Conservation (phyloP, 2,329 filamentous ascomycete species). For the Lasiodiplodia gonubiensis region DNA sequence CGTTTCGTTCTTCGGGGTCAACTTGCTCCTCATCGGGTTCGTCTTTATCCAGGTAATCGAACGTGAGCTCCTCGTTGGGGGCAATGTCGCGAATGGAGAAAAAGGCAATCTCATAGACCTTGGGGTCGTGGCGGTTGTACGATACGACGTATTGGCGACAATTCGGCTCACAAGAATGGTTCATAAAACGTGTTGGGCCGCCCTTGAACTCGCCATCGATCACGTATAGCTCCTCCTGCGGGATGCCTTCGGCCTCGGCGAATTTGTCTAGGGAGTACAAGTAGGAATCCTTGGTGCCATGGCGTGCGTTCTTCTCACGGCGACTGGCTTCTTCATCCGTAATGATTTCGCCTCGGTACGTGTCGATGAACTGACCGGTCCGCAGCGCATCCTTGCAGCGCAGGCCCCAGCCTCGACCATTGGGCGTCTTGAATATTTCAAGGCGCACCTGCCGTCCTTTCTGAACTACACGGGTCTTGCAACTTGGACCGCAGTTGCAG, state of each 20-base stretch:
- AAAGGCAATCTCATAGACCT: constrained; percentile 76
- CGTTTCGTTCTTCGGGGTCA: constrained; percentile 57
- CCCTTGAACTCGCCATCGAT: constrained; percentile 76
- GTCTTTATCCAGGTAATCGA: constrained; percentile 75
- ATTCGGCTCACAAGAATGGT: constrained; percentile 81
- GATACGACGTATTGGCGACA: constrained; percentile 79
- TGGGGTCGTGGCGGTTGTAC: constrained; percentile 75
- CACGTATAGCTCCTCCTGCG: constrained; percentile 49
- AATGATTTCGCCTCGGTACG: constrained; percentile 70
- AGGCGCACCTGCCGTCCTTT: constrained; percentile 72
- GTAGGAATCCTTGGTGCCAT: constrained; percentile 71
- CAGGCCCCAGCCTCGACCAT: constrained; percentile 78
- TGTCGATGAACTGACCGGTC: constrained; percentile 78
- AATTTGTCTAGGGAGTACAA: constrained; percentile 86
- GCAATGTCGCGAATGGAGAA: constrained; percentile 73
- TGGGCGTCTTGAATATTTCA: constrained; percentile 74
- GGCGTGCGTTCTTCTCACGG: constrained; percentile 56
- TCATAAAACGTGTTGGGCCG: constrained; percentile 80
- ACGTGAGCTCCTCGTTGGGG: constrained; percentile 73
- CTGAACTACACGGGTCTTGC: constrained; percentile 78
- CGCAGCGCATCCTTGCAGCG: constrained; percentile 68
- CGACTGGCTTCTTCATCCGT: constrained; percentile 64
- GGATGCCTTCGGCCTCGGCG: constrained; percentile 62
- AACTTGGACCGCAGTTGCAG: constrained; percentile 68
- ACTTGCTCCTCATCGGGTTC: constrained; percentile 45